phyloP scores from a whole-genome alignment of 2,329 filamentous ascomycete genomes.

The Clarireedia monteithiana region DNA sequence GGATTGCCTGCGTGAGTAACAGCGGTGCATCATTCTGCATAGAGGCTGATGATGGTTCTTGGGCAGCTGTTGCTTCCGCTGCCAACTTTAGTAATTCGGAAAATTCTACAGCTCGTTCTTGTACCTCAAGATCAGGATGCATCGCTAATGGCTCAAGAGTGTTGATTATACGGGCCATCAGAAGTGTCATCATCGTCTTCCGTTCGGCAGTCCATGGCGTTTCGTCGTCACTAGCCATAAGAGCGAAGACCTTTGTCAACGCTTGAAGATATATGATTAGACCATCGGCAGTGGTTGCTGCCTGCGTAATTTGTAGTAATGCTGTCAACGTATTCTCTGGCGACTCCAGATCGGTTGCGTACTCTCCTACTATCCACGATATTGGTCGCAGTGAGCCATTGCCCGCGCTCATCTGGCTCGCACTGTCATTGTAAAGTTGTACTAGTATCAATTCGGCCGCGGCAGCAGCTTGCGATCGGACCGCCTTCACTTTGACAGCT shows the following conservation, averaged over 20 bases:
- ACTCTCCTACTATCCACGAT: constrained; percentile 86
- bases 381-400: constrained; percentile 65
- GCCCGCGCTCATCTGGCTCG: constrained; percentile 47
- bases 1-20: constrained; percentile 83
- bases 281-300: constrained; percentile 51
- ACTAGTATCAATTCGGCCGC: constrained; percentile 73
- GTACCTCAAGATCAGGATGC: constrained; percentile 86
- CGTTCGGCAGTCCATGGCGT: constrained; percentile 64
- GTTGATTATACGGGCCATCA: constrained; percentile 75
- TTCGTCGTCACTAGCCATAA: constrained; percentile 57
- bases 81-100: constrained; percentile 82
- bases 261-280: constrained; percentile 79
- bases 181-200: constrained; percentile 66
- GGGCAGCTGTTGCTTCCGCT: constrained; percentile 67
- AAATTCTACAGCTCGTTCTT: constrained; percentile 90
- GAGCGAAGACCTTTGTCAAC: constrained; percentile 74
- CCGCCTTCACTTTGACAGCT: constrained; percentile 80
- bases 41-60: constrained; percentile 48
- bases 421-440: constrained; percentile 45
- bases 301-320: constrained; percentile 56
- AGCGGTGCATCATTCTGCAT: constrained; percentile 63
- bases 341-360: constrained; percentile 60
- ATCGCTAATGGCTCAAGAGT: constrained; percentile 70
- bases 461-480: constrained; percentile 71
- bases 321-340: constrained; percentile 67